Evolutionary conservation across 208 protist genomes (phyloP), one percentile per base, ranked within the genome.

Genomic region (Leishmania gerbilli): DNA sequence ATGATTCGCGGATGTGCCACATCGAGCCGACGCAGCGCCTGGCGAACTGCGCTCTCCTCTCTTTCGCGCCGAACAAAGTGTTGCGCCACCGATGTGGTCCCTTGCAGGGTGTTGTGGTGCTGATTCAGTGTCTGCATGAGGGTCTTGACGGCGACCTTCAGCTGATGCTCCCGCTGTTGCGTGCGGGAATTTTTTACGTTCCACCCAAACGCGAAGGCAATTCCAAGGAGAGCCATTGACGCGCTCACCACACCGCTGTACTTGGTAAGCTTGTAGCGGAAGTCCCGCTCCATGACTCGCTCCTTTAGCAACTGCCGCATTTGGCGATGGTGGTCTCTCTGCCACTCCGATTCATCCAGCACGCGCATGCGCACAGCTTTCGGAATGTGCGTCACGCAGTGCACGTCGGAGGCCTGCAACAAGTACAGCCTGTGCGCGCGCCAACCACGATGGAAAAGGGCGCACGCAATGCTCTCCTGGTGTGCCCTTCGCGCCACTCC

Each of bases 401-500:
- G 77, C 34, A 97, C 89, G 79, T 97, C 95, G 24, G 80, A 80
- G 67, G 84, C 89, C 76, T 95, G 90, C 51, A 97, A 86, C 31
- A 96, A 79, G 74, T 97, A 96, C 49, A 97, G 80, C 76, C 90
- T 92, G 56, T 95, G 89, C 56, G 90, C 88, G 17, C 93, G 85
- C 95, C 95, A 97, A 6, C 93, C 92, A 49, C 93, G 90, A 65
- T 93, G 90, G 75, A 88, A 95, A 9, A 97, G 90, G 40, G 92
- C 88, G 74, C 86, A 92, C 37, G 93, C 90, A 15, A 93, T 92
- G 72, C 84, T 89, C 75, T 97, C 91, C 74, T 92, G 90, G 74
- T 97, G 90, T 27, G 79, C 80, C 34, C 88, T 87, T 21, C 92
- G 88, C 47, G 91, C 88, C 74, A 93, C 93, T 9, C 91, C 91